phyloP scores from a whole-genome alignment of 176 grass and related monocot species.

The Eragrostis nindensis region DNA sequence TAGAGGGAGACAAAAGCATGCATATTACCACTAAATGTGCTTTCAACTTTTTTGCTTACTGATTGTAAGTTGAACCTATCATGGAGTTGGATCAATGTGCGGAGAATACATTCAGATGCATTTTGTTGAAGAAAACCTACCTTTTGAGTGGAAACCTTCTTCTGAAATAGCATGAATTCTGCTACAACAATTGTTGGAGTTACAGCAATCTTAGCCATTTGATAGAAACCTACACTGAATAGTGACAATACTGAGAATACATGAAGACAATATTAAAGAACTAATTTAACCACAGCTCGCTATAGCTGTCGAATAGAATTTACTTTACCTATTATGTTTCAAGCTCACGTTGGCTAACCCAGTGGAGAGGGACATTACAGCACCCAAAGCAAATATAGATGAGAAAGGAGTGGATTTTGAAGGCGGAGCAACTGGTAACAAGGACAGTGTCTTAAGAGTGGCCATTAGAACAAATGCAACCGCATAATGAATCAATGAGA shows the following conservation, averaged over 20 bases:
- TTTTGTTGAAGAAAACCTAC: slow-evolving; percentile 33
- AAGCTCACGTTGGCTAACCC: slow-evolving; percentile 96
- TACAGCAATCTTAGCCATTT: slow-evolving; percentile 99
- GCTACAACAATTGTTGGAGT: slow-evolving; percentile 90
- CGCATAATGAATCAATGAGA: slow-evolving; percentile 89
- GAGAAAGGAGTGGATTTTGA: slow-evolving; percentile 93
- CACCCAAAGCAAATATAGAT: slow-evolving; percentile 86
- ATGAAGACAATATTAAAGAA: neutral
- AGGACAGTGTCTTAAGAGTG: slow-evolving; percentile 69
- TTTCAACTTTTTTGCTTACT: neutral
- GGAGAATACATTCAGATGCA: neutral
- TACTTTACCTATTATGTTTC: slow-evolving; percentile 86
- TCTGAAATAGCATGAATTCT: slow-evolving; percentile 85
- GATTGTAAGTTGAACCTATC: neutral
- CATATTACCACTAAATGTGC: neutral
- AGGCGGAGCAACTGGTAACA: slow-evolving; percentile 82
- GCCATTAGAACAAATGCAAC: slow-evolving; percentile 88
- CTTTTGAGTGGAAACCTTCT: slow-evolving; percentile 83
- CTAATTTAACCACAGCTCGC: neutral
- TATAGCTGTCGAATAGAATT: slow-evolving; percentile 5
- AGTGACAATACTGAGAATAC: slow-evolving; percentile 51
- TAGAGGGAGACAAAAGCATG: slow-evolving; percentile 30
- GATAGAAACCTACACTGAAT: slow-evolving; percentile 98
- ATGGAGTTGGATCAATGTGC: neutral
- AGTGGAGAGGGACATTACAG: slow-evolving; percentile 94